Evolutionary conservation across 495 filamentous ascomycete genomes (phyloP), one percentile per base, ranked within the genome.

Genomic region (Sordaria brevicollis): DNA sequence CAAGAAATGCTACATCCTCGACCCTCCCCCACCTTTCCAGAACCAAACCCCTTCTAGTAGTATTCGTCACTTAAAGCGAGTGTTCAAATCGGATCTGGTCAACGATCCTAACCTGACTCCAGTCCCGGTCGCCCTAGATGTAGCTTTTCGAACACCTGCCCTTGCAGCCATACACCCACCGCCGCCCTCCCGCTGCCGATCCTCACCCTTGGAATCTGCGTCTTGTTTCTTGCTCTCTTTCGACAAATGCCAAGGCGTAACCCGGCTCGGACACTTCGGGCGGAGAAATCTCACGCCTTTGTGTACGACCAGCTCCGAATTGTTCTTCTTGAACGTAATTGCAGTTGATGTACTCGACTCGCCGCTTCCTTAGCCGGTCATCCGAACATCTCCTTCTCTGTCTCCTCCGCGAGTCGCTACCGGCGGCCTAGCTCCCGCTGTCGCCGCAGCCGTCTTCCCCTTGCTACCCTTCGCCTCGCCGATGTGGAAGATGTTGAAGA

Each of bases 401-500:
- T 68, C 35, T 43, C 15, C 35, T 43, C 15, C 36, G 21, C 21
- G 25, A n/a, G n/a, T 39, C 25, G 25, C 13, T 17, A n/a, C n/a
- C n/a, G n/a, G 5, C 15, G 17, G 36, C 25, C 68, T 67, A 72
- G 9, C 10, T 34, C 15, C 41, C 15, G 43, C 66, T 21, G 49
- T 19, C 13, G 65, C 29, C 11, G 29, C 66, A 65, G 21, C 17
- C 6, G 17, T 43, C 10, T 49, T 19, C 31, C 25, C 35, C 37
- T 39, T 39, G 54, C 19, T n/a, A 17, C 33, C 19, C 17, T 57
- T 39, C 29, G 34, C 38, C 31, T 65, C 69, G 2, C 74, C 73
- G 35, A 79, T 73, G 67, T 71, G 71, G 25, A 76, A 72, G n/a
- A 15, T 1, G 33, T 69, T 72, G 57, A 83, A 73, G 21, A 84